Evolutionary conservation across 768 basidiomycete genomes (phyloP).

Genomic region (Podaxis sp.): DNA sequence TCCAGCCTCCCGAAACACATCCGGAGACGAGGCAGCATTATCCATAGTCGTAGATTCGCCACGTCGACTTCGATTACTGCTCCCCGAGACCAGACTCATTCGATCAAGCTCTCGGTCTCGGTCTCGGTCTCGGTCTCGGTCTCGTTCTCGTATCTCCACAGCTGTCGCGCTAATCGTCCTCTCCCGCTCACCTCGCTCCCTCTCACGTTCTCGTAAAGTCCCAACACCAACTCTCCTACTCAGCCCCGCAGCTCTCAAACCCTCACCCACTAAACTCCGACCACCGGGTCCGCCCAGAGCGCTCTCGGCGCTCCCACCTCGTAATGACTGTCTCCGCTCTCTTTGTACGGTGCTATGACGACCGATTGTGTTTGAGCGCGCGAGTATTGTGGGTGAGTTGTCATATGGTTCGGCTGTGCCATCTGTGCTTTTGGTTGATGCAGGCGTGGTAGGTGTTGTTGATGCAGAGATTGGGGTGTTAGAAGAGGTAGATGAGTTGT

Average conservation of each 20-base stretch:
- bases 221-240: slow-evolving; percentile 29
- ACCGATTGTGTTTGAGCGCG: slow-evolving; percentile 9
- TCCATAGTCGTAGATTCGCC: background rate
- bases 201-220: slow-evolving; percentile 4
- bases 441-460: background rate
- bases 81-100: background rate
- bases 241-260: slow-evolving; percentile 70
- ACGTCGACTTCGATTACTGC: slow-evolving; percentile 13
- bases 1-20: slow-evolving; percentile 27
- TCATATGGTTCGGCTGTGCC: background rate
- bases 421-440: background rate
- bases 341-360: slow-evolving; percentile 1
- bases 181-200: slow-evolving; percentile 14
- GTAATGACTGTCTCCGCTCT: slow-evolving; percentile 55
- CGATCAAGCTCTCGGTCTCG: background rate
- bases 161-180: slow-evolving; percentile 6
- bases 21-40: slow-evolving; percentile 9
- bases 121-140: background rate
- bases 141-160: background rate
- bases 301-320: slow-evolving; percentile 74
- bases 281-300: slow-evolving; percentile 44
- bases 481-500: background rate
- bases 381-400: slow-evolving; percentile 8
- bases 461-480: slow-evolving; percentile 15
- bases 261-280: slow-evolving; percentile 65